phyloP scores from a whole-genome alignment of 2,329 filamentous ascomycete genomes.

The Fusarium secorum region DNA sequence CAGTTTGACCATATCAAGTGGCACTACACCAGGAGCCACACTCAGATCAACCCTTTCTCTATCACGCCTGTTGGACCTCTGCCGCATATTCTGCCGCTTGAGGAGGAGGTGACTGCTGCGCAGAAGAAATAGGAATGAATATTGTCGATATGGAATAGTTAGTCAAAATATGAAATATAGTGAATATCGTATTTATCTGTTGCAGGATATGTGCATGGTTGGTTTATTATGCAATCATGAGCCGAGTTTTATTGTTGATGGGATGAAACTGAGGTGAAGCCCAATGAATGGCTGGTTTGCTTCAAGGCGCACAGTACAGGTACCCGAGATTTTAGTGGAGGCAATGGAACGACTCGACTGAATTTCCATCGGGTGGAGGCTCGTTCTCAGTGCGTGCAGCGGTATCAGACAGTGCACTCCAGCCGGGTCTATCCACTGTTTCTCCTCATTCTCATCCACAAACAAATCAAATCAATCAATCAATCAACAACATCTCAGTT shows the following conservation, averaged over 20 bases:
- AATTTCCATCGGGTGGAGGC: conserved; percentile 6
- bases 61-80: conserved; percentile 88
- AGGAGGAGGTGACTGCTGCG: conserved; percentile 76
- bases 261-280: conserved; percentile 21
- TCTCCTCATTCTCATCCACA: conserved; percentile 14
- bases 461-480: not conserved
- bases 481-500: not conserved
- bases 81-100: conserved; percentile 79
- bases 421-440: not conserved
- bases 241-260: conserved; percentile 3
- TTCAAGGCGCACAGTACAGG: not conserved
- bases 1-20: conserved; percentile 96
- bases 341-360: not conserved
- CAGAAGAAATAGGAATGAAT: conserved; percentile 16
- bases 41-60: conserved; percentile 70
- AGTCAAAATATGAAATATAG: not conserved
- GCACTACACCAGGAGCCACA: conserved; percentile 69
- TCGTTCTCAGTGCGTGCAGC: conserved; percentile 11
- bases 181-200: not conserved
- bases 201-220: not conserved
- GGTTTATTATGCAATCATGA: conserved; percentile 3
- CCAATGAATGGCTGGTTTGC: conserved; percentile 1
- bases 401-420: conserved; percentile 10
- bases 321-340: conserved; percentile 17
- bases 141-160: not conserved